Evolutionary conservation across 768 basidiomycete species (phyloP), one percentile per base, ranked within the genome.

Genomic region (Auricularia sp.): DNA sequence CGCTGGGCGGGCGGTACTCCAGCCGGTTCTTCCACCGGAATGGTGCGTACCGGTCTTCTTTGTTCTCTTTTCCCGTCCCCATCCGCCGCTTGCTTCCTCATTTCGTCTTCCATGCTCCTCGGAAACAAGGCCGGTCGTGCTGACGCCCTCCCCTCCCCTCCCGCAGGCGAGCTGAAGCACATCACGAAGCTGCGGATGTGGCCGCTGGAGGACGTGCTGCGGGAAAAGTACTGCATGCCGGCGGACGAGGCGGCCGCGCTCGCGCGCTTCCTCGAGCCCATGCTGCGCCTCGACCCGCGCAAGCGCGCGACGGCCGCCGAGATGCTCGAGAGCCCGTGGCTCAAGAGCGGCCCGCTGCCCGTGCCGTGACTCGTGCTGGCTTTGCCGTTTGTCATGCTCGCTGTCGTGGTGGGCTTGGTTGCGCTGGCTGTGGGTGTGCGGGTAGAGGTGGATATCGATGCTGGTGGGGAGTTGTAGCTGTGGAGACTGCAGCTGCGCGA

Each of bases 151-250:
- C 29, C 29, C 29, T 29, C 43, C 43, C 56, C 56, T 10, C 10
- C 62, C 51, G 29, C 66, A 86, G 86, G 84, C 54, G 95, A 98
- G 76, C 84, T 98, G 35, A 87, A 93, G 8, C 92, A 96, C 69
- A 98, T 98, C 72, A 88, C 87, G 74, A 95, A 96, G 74, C 81
- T 98, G 47, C 88, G 94, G 14, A 95, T 84, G 75, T 98, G 93
- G 92, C 91, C 91, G 4, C 81, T 95, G 34, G 83, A 85, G 0
- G 75, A 85, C 8, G 91, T 94, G 23, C 75, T 93, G 64, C 87
- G 90, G 70, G 95, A 99, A 80, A 98, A 99, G 78, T 98, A 98
- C 77, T 84, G 97, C 65, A 93, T 99, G 72, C 87, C 92, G 1
- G 82, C 84, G 61, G 76, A 81, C 5, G 93, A 95, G 62, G 91